Evolutionary conservation across 768 basidiomycete species (phyloP), one percentile per base, ranked within the genome.

Genomic region (Candolleomyces eurysporus): DNA sequence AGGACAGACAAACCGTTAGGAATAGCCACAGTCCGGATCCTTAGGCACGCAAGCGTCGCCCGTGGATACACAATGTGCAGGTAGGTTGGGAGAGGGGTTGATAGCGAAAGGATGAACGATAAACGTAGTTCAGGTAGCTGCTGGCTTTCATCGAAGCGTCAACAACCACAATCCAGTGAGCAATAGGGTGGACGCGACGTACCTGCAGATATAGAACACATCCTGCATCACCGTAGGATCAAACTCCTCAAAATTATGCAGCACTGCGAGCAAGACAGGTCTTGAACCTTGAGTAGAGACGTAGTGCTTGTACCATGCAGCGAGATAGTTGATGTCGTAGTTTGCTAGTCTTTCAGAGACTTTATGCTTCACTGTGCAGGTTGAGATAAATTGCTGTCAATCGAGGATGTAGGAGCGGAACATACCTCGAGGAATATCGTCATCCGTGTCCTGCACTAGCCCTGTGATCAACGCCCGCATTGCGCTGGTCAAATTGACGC

Each of bases 191-290:
- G 43, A 5, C 13, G 48, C 17, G 13, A 52, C 69, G 32, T 63
- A 87, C 90, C 88, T 90, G 77, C 82, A 89, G 40, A 92, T 86
- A 57, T 88, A 81, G 46, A 91, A 83, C 17, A 91, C 66, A 65
- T 92, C 90, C 66, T 88, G 84, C 52, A 92, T 70, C 2, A 92
- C 79, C 2, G 64, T 58, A 0, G 83, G 73, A 59, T 90, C 89
- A 53, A 90, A 83, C 67, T 86, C 84, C 66, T 92, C 91, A 64
- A 93, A 91, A 59, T 90, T 87, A 59, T 91, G 89, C 21, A 92
- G 66, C 13, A 92, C 67, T 9, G 89, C 75, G 22, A 87, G 78
- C 3, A 92, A 78, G 42, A 78, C 73, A 10, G 68, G 80, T 11
- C 63, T 61, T 22, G 59, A 26, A 22, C 60, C 62, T 57, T 30